These are phyloP conservation scores for Vaccinium darrowii DNA, from an alignment of 148 eudicot species.

Conservation along the genomic window DNA sequence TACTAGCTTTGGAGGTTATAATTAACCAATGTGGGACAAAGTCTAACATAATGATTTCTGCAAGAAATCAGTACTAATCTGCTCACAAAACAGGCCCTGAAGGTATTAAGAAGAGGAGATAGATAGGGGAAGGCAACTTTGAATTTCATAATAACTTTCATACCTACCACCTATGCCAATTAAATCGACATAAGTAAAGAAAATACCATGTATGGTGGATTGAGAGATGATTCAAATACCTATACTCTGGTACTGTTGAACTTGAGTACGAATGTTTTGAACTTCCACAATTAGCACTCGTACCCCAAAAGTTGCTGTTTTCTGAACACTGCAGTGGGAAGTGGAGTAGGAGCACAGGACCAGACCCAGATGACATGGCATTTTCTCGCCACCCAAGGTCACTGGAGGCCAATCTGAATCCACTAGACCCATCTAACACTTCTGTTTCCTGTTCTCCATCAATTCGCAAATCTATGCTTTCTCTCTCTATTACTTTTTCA, in stretches of 20 bases:
- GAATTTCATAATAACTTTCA: background rate
- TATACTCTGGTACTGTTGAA: conserved; percentile 17
- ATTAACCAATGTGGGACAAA: too few relatives aligned
- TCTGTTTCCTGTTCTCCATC: conserved; percentile 6
- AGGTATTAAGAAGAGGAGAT: background rate
- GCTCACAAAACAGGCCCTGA: background rate
- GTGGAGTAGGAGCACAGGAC: conserved; percentile 46
- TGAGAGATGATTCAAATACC: conserved; percentile 18
- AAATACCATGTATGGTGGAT: background rate
- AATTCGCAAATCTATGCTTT: conserved; percentile 26
- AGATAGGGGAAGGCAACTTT: too few relatives aligned
- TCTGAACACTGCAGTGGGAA: conserved; percentile 27
- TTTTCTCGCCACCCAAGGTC: conserved; percentile 36
- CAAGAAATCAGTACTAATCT: background rate
- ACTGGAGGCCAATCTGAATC: conserved; percentile 2
- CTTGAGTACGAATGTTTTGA: background rate
- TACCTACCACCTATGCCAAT: background rate
- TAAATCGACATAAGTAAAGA: background rate
- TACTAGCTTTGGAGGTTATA: too few relatives aligned
- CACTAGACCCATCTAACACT: conserved; percentile 6
- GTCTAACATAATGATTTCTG: too few relatives aligned
- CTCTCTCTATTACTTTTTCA: conserved; percentile 34
- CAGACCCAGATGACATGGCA: conserved; percentile 36
- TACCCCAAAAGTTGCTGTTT: conserved; percentile 16
- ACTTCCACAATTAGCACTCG: background rate